These are phyloP conservation scores for Gleditsia sinensis DNA, from an alignment of 306 rosid species.

Conservation along the genomic window DNA sequence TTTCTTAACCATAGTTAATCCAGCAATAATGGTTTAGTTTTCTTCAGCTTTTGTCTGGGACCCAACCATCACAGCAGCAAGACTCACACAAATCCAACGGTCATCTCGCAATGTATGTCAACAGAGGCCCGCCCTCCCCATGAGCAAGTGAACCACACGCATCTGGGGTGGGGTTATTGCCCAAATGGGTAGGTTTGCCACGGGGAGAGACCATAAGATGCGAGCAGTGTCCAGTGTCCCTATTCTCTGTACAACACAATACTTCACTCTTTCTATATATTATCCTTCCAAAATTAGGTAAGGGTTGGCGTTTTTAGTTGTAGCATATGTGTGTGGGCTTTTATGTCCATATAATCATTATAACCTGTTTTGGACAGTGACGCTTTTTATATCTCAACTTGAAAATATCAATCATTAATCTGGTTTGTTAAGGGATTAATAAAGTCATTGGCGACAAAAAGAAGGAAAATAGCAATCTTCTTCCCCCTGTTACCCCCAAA, in stretches of 20 bases:
- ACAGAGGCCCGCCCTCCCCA: constrained; percentile 9
- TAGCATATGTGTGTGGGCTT: constrained; percentile 26
- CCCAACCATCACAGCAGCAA: neutral
- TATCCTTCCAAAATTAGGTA: constrained; percentile 27
- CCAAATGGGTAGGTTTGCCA: constrained; percentile 26
- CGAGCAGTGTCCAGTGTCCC: too few relatives aligned
- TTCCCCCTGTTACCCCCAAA: too few relatives aligned
- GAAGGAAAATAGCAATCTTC: constrained; percentile 18
- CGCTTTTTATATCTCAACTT: constrained; percentile 27
- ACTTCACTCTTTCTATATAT: constrained; percentile 24
- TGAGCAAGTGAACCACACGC: constrained; percentile 17
- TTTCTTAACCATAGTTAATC: constrained; percentile 38
- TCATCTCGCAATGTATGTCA: neutral
- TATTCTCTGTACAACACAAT: constrained; percentile 34
- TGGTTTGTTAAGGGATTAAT: constrained; percentile 38
- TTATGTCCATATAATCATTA: constrained; percentile 24
- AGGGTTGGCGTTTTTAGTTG: constrained; percentile 26
- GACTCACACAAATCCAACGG: constrained; percentile 24
- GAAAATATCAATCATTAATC: constrained; percentile 15
- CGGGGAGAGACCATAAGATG: constrained; percentile 20
- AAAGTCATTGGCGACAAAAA: constrained; percentile 29
- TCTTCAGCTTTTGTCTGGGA: neutral
- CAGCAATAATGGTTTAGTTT: constrained; percentile 4
- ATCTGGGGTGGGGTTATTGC: neutral
- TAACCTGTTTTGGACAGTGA: constrained; percentile 11